phyloP scores from a whole-genome alignment of 768 basidiomycete genomes.

The Rubroboletus satanas region DNA sequence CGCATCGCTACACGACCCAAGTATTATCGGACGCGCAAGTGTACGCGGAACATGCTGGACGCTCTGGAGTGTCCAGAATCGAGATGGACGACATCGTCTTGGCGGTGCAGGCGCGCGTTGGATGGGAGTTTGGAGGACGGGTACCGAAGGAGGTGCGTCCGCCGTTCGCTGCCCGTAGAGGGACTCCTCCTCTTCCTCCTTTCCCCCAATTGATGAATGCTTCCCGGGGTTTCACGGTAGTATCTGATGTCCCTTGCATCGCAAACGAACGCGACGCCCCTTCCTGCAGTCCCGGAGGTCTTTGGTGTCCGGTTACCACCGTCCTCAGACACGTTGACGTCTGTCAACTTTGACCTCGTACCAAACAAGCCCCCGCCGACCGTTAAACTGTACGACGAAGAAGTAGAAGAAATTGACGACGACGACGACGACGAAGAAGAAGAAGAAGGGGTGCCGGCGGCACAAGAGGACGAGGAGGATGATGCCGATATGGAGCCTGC shows the following conservation, averaged over 20 bases:
- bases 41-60: slow-evolving; percentile 83
- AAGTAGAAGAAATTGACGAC: slow-evolving; percentile 72
- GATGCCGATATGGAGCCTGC: slow-evolving; percentile 70
- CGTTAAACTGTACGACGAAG: slow-evolving; percentile 72
- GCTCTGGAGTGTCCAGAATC: slow-evolving; percentile 57
- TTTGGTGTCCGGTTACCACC: slow-evolving; percentile 84
- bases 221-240: slow-evolving; percentile 33
- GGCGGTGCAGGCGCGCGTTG: slow-evolving; percentile 84
- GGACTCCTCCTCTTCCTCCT: too few species aligned
- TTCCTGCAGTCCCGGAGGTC: slow-evolving; percentile 83
- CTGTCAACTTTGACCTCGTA: slow-evolving; percentile 82
- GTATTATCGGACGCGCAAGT: slow-evolving; percentile 82
- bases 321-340: slow-evolving; percentile 62
- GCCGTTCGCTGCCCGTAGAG: too few species aligned
- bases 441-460: slow-evolving; percentile 7
- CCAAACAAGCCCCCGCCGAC: slow-evolving; percentile 82
- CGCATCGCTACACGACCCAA: slow-evolving; percentile 79
- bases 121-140: slow-evolving; percentile 88
- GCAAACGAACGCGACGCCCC: slow-evolving; percentile 75
- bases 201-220: too few species aligned
- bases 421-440: slow-evolving; percentile 39
- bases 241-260: slow-evolving; percentile 76
- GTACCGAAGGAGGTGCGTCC: slow-evolving; percentile 78
- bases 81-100: slow-evolving; percentile 80
- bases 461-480: slow-evolving; percentile 53